These are phyloP conservation scores for Asterionellopsis glacialis DNA, from an alignment of 108 stramenopile species.

Conservation along the genomic window DNA sequence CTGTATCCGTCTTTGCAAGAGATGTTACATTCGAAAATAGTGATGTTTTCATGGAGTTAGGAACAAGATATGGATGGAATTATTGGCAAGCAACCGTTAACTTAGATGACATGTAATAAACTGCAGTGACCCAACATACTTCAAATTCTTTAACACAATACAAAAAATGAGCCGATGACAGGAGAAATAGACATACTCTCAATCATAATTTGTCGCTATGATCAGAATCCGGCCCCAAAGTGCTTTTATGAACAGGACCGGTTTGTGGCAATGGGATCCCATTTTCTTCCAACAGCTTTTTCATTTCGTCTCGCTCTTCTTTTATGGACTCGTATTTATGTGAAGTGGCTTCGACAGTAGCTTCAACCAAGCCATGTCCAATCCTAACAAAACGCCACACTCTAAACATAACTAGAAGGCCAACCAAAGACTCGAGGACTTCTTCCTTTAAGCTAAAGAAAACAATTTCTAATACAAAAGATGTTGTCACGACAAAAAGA, in stretches of 20 bases:
- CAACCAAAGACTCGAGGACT: conserved; percentile 7
- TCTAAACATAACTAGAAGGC: conserved; percentile 25
- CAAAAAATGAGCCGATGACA: too few species aligned
- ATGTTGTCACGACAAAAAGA: conserved; percentile 36
- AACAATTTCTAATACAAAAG: conserved; percentile 30
- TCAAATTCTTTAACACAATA: too few species aligned
- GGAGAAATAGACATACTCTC: too few species aligned
- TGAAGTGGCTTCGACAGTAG: conserved; percentile 27
- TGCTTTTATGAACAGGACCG: too few species aligned
- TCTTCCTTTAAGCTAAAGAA: conserved; percentile 19
- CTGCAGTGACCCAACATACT: too few species aligned
- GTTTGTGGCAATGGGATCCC: too few species aligned
- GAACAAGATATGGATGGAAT: conserved; percentile 6
- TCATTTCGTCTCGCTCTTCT: not conserved
- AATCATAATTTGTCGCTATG: too few species aligned
- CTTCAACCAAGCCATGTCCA: conserved; percentile 54
- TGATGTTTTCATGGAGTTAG: conserved; percentile 8
- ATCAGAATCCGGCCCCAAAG: too few species aligned
- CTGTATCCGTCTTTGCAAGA: conserved; percentile 2
- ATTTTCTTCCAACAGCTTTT: not conserved
- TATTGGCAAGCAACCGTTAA: conserved; percentile 10
- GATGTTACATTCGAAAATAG: conserved; percentile 1
- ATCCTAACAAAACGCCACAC: conserved; percentile 62
- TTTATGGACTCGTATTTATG: not conserved
- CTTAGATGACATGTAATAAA: not conserved